Evolutionary conservation across 805 yeast species (phyloP).

Genomic region (Pichia rugopelliculosa): DNA sequence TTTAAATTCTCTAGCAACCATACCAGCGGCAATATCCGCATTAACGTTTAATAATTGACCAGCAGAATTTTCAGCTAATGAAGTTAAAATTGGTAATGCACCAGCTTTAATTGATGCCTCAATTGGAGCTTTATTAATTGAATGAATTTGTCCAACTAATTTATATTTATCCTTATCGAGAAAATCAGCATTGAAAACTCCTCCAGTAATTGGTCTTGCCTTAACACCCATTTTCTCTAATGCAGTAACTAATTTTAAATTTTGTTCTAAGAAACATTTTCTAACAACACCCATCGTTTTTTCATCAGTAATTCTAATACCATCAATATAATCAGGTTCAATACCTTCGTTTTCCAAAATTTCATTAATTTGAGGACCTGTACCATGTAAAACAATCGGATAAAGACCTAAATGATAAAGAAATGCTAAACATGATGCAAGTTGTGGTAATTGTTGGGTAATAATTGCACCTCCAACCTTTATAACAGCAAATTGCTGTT

Average conservation of each 20-base stretch:
- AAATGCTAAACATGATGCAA: slow-evolving; percentile 93
- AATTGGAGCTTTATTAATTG: slow-evolving; percentile 81
- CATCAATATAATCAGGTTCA: slow-evolving; percentile 93
- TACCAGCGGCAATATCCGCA: slow-evolving; percentile 99
- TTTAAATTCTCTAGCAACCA: slow-evolving; percentile 91
- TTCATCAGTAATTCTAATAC: slow-evolving; percentile 91
- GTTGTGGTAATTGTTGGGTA: slow-evolving; percentile 85
- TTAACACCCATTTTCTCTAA: slow-evolving; percentile 94
- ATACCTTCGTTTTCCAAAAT: slow-evolving; percentile 89
- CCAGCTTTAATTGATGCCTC: slow-evolving; percentile 96
- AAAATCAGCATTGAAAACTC: slow-evolving; percentile 91
- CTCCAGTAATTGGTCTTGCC: slow-evolving; percentile 97
- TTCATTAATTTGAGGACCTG: slow-evolving; percentile 98
- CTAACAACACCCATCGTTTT: slow-evolving; percentile 95
- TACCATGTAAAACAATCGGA: slow-evolving; percentile 95
- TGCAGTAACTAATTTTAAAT: slow-evolving; percentile 90
- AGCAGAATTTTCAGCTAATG: slow-evolving; percentile 91
- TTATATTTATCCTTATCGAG: slow-evolving; percentile 86
- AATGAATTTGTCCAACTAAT: slow-evolving; percentile 82
- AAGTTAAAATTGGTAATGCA: slow-evolving; percentile 91
- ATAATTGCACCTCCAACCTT: slow-evolving; percentile 99
- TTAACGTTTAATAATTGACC: slow-evolving; percentile 96
- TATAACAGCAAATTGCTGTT: slow-evolving; percentile 96
- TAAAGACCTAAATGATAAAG: slow-evolving; percentile 94
- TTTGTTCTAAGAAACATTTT: slow-evolving; percentile 91